Evolutionary conservation across 2,329 filamentous ascomycete genomes (phyloP), one percentile per base, ranked within the genome.

Genomic region (Sporothrix sp.): DNA sequence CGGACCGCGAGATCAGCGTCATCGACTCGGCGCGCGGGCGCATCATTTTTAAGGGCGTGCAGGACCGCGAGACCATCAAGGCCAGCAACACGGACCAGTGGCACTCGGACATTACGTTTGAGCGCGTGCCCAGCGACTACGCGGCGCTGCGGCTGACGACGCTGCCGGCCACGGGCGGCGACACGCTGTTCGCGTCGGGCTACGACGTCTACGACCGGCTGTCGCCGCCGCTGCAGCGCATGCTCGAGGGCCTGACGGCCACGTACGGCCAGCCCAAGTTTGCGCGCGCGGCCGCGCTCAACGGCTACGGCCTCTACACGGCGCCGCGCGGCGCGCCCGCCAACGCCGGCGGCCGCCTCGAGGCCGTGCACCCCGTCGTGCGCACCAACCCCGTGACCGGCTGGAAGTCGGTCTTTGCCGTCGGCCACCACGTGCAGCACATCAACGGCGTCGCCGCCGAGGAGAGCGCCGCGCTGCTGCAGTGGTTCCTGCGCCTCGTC

Each of bases 151-250:
- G 68, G 35, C 60, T 73, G 51, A 66, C 67, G 0, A 58, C 69
- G 58, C 64, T 68, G 11, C 70, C 70, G 0, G 57, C 59, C 43
- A 68, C 65, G 6, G 70, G 70, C 39, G 69, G 69, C 14, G 72
- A 76, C 61, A 84, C 81, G 0, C 71, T 85, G 7, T 85, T 80
- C 79, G 81, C 80, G 0, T 81, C 78, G 0, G 79, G 78, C 0
- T 84, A 84, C 59, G 80, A 84, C 56, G 63, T 83, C 11, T 85
- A 82, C 58, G 81, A 85, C 58, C 73, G 78, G 23, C 69, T 85
- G 51, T 80, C 75, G 3, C 65, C 68, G 2, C 66, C 75, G 0
- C 75, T 50, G 14, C 46, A 40, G 20, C 11, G n/a, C 7, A 82
- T 83, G 61, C 69, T 83, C 28, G 79, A 84, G 49, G 62, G 63